phyloP scores from a whole-genome alignment of 805 yeast species.

The Saturnispora saitoi region DNA sequence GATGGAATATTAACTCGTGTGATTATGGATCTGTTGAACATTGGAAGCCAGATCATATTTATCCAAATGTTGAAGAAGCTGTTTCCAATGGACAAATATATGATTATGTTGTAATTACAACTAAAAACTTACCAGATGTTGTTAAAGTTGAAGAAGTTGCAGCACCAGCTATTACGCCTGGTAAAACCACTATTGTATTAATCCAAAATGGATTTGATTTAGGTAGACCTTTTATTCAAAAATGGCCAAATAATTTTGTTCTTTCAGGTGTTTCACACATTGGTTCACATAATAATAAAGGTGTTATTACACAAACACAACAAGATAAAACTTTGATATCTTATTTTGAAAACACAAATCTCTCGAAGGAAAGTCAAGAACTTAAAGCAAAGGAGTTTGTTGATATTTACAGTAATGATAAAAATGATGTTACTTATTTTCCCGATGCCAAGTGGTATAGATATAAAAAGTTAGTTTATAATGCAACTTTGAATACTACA shows the following conservation, averaged over 20 bases:
- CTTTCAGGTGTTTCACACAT: constrained; percentile 59
- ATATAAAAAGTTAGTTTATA: constrained; percentile 63
- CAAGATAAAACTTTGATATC: constrained; percentile 45
- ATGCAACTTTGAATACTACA: constrained; percentile 56
- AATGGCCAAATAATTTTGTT: constrained; percentile 42
- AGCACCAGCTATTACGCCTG: constrained; percentile 39
- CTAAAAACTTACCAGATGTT: constrained; percentile 57
- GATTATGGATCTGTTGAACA: constrained; percentile 48
- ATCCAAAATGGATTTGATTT: constrained; percentile 62
- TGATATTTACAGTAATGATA: constrained; percentile 35
- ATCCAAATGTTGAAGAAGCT: constrained; percentile 29
- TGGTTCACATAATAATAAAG: constrained; percentile 40
- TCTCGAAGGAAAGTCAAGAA: constrained; percentile 26
- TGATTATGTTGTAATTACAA: constrained; percentile 51
- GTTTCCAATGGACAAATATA: constrained; percentile 32
- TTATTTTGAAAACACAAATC: constrained; percentile 37
- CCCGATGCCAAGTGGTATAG: constrained; percentile 44
- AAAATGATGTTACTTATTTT: constrained; percentile 33
- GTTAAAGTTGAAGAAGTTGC: constrained; percentile 41
- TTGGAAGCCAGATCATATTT: constrained; percentile 47
- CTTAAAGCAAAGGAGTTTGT: constrained; percentile 37
- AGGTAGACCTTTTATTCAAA: constrained; percentile 45
- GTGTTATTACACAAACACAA: constrained; percentile 38
- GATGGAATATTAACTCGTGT: constrained; percentile 48
- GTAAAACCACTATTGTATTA: constrained; percentile 42